Evolutionary conservation across 805 yeast genomes (phyloP).

Genomic region (Candida broadrunensis): DNA sequence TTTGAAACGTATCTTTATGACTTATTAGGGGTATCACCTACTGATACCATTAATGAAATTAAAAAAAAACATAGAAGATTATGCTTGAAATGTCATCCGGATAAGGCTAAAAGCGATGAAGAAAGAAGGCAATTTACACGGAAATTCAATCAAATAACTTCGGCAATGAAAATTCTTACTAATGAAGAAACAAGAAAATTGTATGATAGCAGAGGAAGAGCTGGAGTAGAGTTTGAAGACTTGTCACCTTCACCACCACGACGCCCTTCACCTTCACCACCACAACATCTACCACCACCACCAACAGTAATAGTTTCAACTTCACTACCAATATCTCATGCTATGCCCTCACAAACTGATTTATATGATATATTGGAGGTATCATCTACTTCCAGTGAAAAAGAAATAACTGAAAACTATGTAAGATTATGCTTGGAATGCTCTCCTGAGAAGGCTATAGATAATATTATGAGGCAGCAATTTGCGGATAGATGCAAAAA

Average conservation of each 20-base stretch:
- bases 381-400: conserved; percentile 26
- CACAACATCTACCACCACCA: not conserved
- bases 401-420: conserved; percentile 35
- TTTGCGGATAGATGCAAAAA: conserved; percentile 57
- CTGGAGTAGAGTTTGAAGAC: too few relatives aligned
- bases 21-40: conserved; percentile 26
- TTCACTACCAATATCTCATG: too few relatives aligned
- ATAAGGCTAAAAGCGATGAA: conserved; percentile 51
- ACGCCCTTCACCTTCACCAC: conserved; percentile 1
- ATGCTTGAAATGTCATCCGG: conserved; percentile 63
- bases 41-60: conserved; percentile 36
- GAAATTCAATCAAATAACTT: conserved; percentile 58
- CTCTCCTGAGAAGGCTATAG: conserved; percentile 66
- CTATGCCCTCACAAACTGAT: conserved; percentile 14
- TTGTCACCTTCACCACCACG: conserved; percentile 25
- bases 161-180: conserved; percentile 63
- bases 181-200: conserved; percentile 42
- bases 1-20: conserved; percentile 28
- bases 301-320: conserved; percentile 1
- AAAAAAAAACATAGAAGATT: conserved; percentile 31
- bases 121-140: conserved; percentile 49
- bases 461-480: conserved; percentile 44
- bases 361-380: conserved; percentile 36
- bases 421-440: conserved; percentile 43
- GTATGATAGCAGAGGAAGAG: conserved; percentile 54